Conservation (phyloP, 2,329 filamentous ascomycete species). For the Neobulgaria alba region DNA sequence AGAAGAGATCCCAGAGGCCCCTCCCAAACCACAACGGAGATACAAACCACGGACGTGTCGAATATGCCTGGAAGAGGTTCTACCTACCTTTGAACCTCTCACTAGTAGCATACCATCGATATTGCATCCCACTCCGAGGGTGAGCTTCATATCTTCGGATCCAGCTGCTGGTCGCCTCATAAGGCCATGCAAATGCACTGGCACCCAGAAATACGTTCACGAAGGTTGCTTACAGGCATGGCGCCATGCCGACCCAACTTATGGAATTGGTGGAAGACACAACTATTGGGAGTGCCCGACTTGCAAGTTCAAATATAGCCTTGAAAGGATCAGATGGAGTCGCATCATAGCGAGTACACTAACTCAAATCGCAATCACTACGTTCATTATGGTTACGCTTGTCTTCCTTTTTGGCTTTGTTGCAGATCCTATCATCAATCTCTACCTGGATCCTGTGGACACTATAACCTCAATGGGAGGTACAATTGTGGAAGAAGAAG, state of each 20-base stretch:
- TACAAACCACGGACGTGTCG: constrained; percentile 73
- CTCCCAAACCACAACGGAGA: constrained; percentile 33
- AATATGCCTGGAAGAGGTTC: constrained; percentile 72
- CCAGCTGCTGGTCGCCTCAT: constrained; percentile 68
- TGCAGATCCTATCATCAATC: constrained; percentile 83
- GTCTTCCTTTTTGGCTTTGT: constrained; percentile 84
- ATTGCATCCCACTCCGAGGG: constrained; percentile 46
- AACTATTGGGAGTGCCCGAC: constrained; percentile 86
- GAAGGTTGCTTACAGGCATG: constrained; percentile 80
- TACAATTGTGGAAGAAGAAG: constrained; percentile 38
- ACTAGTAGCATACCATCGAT: constrained; percentile 46
- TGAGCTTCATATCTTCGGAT: constrained; percentile 67
- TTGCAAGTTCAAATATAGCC: constrained; percentile 73
- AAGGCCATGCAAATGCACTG: constrained; percentile 88
- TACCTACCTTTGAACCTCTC: constrained; percentile 48
- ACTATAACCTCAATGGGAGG: constrained; percentile 41
- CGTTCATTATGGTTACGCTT: constrained; percentile 59
- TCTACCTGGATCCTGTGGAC: constrained; percentile 73
- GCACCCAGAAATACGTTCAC: constrained; percentile 88
- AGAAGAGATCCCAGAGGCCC: constrained; percentile 15
- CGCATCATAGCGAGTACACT: constrained; percentile 57
- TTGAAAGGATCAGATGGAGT: constrained; percentile 70
- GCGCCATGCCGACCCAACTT: constrained; percentile 64
- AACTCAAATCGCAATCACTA: constrained; percentile 62
- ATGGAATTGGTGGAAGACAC: constrained; percentile 40